Conservation (phyloP, 352 stramenopile genomes). For the Globisporangium cystogenes region DNA sequence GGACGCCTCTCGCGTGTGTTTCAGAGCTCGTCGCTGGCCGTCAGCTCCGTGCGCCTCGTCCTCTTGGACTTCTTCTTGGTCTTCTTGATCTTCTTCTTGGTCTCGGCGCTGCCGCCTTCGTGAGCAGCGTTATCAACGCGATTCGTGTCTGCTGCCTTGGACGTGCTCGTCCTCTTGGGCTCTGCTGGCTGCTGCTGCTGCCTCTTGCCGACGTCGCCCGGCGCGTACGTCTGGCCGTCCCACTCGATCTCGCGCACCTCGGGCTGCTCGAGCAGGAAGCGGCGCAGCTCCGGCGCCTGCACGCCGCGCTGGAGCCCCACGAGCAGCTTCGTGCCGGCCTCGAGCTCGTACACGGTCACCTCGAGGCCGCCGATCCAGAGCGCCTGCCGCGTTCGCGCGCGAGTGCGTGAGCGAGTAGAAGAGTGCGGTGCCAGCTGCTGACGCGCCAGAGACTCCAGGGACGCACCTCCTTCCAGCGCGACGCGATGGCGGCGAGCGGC, state of each 20-base stretch:
- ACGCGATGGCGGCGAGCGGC: slow-evolving; percentile 34
- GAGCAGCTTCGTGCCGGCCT: slow-evolving; percentile 42
- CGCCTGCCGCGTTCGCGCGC: slow-evolving; percentile 47
- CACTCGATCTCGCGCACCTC: slow-evolving; percentile 64
- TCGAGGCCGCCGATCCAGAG: slow-evolving; percentile 70
- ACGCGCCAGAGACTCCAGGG: too few species aligned
- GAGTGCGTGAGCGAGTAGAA: too few species aligned
- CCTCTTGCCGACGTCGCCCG: too few species aligned
- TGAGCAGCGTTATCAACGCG: slow-evolving; percentile 2
- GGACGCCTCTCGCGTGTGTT: not conserved
- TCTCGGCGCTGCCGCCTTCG: not conserved
- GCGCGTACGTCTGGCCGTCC: slow-evolving; percentile 37
- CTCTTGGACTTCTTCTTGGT: not conserved
- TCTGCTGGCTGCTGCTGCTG: slow-evolving; percentile 5
- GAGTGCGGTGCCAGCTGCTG: too few species aligned
- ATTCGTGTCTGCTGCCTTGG: slow-evolving; percentile 5
- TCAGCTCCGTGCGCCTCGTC: too few species aligned
- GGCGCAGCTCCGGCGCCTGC: slow-evolving; percentile 34
- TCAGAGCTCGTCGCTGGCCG: not conserved
- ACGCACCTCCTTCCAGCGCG: slow-evolving; percentile 67
- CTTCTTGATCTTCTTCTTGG: not conserved
- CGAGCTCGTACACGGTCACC: slow-evolving; percentile 66
- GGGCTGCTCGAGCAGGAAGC: slow-evolving; percentile 44
- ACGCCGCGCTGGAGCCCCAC: slow-evolving; percentile 60
- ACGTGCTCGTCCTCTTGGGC: slow-evolving; percentile 15